Percentiles rank a stretch among this genome's conserved stretches.
phyloP scores from a whole-genome alignment of 352 stramenopile species.

The Phytophthora kernoviae region DNA sequence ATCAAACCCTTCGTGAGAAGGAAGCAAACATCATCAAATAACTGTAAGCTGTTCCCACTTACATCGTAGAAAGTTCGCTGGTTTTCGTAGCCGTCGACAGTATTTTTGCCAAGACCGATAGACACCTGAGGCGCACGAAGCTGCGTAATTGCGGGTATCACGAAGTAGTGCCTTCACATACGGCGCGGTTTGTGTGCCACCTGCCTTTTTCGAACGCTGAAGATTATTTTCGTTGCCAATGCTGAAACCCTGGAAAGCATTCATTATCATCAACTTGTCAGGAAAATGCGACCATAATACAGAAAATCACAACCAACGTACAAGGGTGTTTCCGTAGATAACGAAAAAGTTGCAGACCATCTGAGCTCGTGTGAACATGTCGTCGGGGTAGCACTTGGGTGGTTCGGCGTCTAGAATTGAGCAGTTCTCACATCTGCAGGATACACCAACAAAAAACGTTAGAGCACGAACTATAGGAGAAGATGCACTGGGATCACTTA shows the following conservation, averaged over 20 bases:
- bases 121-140: conserved; percentile 47
- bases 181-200: conserved; percentile 48
- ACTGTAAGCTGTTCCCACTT: conserved; percentile 3
- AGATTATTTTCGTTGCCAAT: conserved; percentile 77
- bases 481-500: conserved; percentile 17
- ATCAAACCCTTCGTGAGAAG: too few species aligned
- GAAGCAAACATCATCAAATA: too few species aligned
- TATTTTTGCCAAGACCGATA: conserved; percentile 78
- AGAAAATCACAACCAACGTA: neutral
- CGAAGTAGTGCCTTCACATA: conserved; percentile 77
- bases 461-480: neutral
- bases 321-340: conserved; percentile 55
- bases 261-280: neutral
- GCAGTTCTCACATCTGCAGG: conserved; percentile 38
- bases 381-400: conserved; percentile 38
- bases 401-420: conserved; percentile 37
- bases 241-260: conserved; percentile 38
- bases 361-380: conserved; percentile 42
- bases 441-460: neutral
- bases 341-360: conserved; percentile 56
- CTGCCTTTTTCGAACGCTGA: conserved; percentile 35
- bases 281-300: neutral
- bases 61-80: conserved; percentile 72
- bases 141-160: conserved; percentile 58
- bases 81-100: conserved; percentile 62